Evolutionary conservation across 768 basidiomycete genomes (phyloP), one percentile per base, ranked within the genome.

Genomic region (Boletus edulis): DNA sequence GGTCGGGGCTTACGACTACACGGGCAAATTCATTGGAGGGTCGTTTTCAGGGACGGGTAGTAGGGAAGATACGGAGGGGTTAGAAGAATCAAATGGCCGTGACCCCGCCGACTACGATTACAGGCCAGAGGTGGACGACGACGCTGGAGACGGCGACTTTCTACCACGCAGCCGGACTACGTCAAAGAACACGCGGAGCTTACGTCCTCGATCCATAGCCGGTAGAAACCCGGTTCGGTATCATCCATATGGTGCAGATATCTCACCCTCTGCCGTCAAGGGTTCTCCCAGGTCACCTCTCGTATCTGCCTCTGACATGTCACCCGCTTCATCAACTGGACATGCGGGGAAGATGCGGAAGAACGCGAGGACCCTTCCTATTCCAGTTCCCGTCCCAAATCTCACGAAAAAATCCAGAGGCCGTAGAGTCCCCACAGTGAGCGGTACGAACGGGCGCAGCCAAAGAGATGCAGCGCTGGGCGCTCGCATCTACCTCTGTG

Each of bases 401-500:
- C 76, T 87, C 40, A 87, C 79, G 13, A 87, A 87, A 71, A 86
- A 86, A 60, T 83, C 81, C 42, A 75, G 86, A n/a, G 86, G 86
- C 12, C 76, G 86, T 18, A 72, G 84, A 34, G 86, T 87, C 31
- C 86, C 86, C 1, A 82, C 81, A 17, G 71, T 81, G 52, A 66
- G 65, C 40, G 68, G 69, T 15, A 50, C 78, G 46, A 60, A 37
- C 61, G 59, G 60, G 22, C 67, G 71, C 32, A 42, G 54, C 58
- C 71, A 69, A 62, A 74, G 69, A 58, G 75, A 69, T 70, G 65
- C 66, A 46, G 72, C 63, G 65, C 67, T 70, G 61, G 72, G 67
- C 61, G 76, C 67, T 65, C 77, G 84, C 56, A 76, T 82, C 61
- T 91, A 91, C 68, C 75, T 82, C 46, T 94, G 92, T 75, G 80